Base-by-base conservation (phyloP, 306 rosid species). In the Medicago ruthenica region DNA sequence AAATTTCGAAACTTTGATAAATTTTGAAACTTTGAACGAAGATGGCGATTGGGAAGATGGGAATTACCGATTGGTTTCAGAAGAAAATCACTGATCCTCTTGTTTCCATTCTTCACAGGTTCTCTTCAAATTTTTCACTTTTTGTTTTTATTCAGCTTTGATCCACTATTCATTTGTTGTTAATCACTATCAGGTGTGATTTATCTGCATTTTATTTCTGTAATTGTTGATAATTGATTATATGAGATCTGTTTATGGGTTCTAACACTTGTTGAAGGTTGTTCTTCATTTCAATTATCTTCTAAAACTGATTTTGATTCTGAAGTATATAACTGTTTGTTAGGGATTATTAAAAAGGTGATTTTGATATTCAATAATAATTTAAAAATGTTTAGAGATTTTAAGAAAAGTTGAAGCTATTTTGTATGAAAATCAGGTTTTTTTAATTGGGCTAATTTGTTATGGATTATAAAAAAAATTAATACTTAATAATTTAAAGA, bases 81-180 rank as follows among this genome's bases (percentile, higher is more conserved):
- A 82, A 41, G 51, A 93, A 89, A 82, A 37, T 93, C 77, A 86
- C 77, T 16, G 92, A 89, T 80, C 98, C 98, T 53, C 88, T 93
- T 60, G 58, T 83, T 60, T 65, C 82, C 70, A 91, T 93, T 75
- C 83, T 93, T 60, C 93, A 87, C 68, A 88, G 93, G 98, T 93
- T 44, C 27, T 66, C 6, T 67, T 66, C 70, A 15, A 74, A 18
- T 18, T 16, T 41, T 48, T 36, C 65, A 20, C 55, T 59, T 57
- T 53, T 42, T 44, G n/a, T n/a, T n/a, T n/a, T 4, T 16, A 3
- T 16, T 34, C 5, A 13, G 20, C 47, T 50, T 14, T 50, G 34
- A 20, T 74, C 61, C 37, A 8, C 67, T 54, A 17, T 73, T 66
- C 22, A 42, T 67, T 44, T 14, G 16, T 45, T 45, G 2, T 17